phyloP scores from a whole-genome alignment of 768 basidiomycete genomes.

The Suillus clintonianus region DNA sequence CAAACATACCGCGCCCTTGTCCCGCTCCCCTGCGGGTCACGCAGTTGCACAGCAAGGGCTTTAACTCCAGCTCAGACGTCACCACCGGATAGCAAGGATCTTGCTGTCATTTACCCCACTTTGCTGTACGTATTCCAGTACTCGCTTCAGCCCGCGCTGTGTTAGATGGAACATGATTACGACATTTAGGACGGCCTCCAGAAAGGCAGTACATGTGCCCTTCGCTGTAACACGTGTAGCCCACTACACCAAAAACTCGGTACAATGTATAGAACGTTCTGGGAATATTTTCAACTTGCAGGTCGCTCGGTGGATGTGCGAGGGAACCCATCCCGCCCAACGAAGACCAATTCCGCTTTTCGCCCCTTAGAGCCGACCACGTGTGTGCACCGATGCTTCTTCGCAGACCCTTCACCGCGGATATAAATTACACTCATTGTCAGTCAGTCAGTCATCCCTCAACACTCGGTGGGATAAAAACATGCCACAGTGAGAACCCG shows the following conservation, averaged over 20 bases:
- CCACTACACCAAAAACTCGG: not conserved
- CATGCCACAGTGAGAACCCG: not conserved
- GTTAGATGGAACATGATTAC: not conserved
- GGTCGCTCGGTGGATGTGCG: constrained; percentile 1
- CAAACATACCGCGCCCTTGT: not conserved
- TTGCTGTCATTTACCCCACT: not conserved
- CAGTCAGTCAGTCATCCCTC: not conserved
- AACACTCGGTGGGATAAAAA: not conserved
- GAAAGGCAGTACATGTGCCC: not conserved
- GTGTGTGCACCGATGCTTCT: not conserved
- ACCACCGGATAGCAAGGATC: not conserved
- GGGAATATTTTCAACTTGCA: not conserved
- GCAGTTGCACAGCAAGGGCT: not conserved
- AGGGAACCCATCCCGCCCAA: constrained; percentile 2
- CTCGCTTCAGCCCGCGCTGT: not conserved
- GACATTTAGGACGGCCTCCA: not conserved
- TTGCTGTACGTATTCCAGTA: not conserved
- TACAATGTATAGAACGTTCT: not conserved
- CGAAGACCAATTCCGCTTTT: not conserved
- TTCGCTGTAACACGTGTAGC: not conserved
- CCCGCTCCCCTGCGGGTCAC: not conserved
- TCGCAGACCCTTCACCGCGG: not conserved
- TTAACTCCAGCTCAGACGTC: not conserved
- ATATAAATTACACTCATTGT: constrained; percentile 1
- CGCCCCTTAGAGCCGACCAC: not conserved